Evolutionary conservation across 2,329 filamentous ascomycete genomes (phyloP).

Genomic region (Microsporum canis): DNA sequence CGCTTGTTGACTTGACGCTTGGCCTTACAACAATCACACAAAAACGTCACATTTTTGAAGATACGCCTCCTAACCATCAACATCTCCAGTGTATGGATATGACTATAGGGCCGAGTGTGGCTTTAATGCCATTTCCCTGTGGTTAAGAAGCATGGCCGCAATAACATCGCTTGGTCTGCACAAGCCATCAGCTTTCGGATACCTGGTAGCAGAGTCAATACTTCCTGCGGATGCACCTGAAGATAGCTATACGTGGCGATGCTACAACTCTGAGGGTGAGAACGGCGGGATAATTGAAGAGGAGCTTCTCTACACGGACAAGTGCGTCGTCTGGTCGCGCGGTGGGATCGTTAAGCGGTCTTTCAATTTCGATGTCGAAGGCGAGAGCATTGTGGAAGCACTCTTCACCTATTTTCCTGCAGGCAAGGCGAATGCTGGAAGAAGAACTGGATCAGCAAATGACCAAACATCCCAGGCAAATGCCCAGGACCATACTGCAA

Average conservation of each 20-base stretch:
- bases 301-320: slow-evolving; percentile 64
- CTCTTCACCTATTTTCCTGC: slow-evolving; percentile 70
- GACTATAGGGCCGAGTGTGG: not conserved
- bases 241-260: slow-evolving; percentile 63
- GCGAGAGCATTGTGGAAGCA: slow-evolving; percentile 75
- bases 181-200: slow-evolving; percentile 69
- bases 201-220: slow-evolving; percentile 70
- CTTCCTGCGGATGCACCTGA: slow-evolving; percentile 56
- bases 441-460: not conserved
- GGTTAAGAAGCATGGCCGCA: slow-evolving; percentile 58
- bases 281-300: slow-evolving; percentile 49
- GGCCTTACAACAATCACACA: not conserved
- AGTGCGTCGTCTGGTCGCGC: slow-evolving; percentile 78
- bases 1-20: slow-evolving; percentile 1
- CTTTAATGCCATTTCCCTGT: not conserved
- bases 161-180: slow-evolving; percentile 86
- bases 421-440: slow-evolving; percentile 17
- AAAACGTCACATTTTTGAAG: not conserved
- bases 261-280: slow-evolving; percentile 39
- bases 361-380: slow-evolving; percentile 76
- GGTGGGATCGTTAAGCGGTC: slow-evolving; percentile 73
- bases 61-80: not conserved
- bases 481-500: not conserved
- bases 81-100: not conserved
- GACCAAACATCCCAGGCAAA: not conserved